Evolutionary conservation across 768 basidiomycete species (phyloP).

Genomic region (Ramaria rubella): DNA sequence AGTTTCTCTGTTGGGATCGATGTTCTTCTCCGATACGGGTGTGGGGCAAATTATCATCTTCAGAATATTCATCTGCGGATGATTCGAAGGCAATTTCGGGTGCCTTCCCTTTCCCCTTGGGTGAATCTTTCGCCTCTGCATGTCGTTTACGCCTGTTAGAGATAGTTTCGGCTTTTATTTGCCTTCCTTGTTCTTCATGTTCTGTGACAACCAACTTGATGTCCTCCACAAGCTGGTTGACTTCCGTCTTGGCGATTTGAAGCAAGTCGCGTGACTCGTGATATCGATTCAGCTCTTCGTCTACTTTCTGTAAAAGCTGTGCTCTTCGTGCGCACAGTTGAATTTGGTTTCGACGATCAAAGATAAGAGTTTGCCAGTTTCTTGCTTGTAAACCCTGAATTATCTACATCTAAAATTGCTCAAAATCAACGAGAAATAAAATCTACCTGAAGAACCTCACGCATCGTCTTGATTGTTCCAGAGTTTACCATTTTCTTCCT

Average conservation of each 20-base stretch:
- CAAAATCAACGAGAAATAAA: neutral
- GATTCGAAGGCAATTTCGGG: conserved; percentile 35
- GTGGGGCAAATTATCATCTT: conserved; percentile 45
- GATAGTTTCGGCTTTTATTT: conserved; percentile 43
- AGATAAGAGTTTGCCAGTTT: conserved; percentile 55
- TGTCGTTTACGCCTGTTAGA: conserved; percentile 25
- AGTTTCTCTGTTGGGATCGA: conserved; percentile 39
- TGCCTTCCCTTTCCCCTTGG: conserved; percentile 47
- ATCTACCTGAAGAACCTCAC: conserved; percentile 65
- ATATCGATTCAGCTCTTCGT: conserved; percentile 39
- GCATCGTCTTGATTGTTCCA: conserved; percentile 69
- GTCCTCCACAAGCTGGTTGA: conserved; percentile 46
- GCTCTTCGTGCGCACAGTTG: conserved; percentile 48
- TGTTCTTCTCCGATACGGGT: conserved; percentile 55
- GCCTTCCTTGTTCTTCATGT: conserved; percentile 47
- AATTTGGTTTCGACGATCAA: conserved; percentile 67
- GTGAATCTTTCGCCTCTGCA: conserved; percentile 9
- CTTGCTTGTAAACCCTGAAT: conserved; percentile 63
- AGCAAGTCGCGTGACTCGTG: conserved; percentile 50
- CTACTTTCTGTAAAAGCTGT: conserved; percentile 55
- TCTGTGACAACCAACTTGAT: conserved; percentile 43
- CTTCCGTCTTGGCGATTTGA: conserved; percentile 52
- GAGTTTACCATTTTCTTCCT: conserved; percentile 51
- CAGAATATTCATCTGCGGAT: conserved; percentile 30
- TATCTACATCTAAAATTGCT: conserved; percentile 16